Conservation (phyloP, 2,329 filamentous ascomycete species). For the Colletotrichum sp. region DNA sequence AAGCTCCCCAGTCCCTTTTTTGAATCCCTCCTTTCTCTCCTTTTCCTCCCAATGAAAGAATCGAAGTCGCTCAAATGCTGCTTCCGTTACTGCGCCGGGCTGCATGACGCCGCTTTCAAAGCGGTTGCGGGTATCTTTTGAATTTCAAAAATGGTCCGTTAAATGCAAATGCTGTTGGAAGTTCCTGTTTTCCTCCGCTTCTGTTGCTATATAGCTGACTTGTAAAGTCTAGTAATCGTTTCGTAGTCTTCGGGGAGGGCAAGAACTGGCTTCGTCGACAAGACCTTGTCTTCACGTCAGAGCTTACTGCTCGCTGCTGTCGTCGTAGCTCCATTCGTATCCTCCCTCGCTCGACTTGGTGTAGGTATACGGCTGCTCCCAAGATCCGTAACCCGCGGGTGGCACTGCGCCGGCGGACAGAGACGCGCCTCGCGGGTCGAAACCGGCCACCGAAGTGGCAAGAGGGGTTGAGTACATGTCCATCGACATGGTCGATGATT, state of each 20-base stretch:
- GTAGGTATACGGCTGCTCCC: constrained; percentile 52
- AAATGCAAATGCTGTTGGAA: neutral
- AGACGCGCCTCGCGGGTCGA: constrained; percentile 38
- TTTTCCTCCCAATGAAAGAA: neutral
- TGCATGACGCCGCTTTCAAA: neutral
- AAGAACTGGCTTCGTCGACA: neutral
- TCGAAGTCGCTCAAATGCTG: neutral
- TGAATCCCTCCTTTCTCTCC: neutral
- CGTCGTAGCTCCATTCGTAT: constrained; percentile 30
- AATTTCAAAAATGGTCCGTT: neutral
- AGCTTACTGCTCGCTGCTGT: neutral
- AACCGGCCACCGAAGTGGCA: constrained; percentile 38
- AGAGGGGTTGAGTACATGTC: constrained; percentile 49
- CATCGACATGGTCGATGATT: constrained; percentile 40
- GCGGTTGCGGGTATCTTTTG: neutral
- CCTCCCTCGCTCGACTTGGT: constrained; percentile 37
- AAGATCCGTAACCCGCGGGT: constrained; percentile 42
- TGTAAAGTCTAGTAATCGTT: neutral
- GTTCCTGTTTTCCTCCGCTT: neutral
- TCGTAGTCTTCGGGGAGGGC: neutral
- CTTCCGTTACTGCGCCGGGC: neutral
- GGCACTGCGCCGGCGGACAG: constrained; percentile 43
- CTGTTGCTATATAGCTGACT: neutral
- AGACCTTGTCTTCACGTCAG: too few relatives aligned
- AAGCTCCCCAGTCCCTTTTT: neutral